phyloP scores from a whole-genome alignment of 805 yeast species.

The Lipomyces sp. region DNA sequence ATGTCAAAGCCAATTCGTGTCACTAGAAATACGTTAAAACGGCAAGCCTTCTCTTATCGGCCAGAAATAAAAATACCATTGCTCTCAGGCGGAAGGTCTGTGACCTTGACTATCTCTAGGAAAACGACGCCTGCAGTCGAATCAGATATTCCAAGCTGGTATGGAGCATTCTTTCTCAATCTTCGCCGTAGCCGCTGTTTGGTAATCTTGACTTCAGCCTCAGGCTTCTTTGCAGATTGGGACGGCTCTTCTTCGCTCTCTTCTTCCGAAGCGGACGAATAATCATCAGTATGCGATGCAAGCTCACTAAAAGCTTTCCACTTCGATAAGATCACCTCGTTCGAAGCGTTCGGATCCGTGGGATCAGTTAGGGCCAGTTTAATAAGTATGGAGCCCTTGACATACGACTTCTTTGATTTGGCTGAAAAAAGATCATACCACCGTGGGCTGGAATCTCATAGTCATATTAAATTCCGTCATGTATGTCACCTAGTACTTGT shows the following conservation, averaged over 20 bases:
- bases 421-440: conserved; percentile 22
- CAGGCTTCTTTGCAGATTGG: background rate
- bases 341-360: conserved; percentile 8
- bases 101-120: conserved; percentile 68
- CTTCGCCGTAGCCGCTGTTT: conserved; percentile 4
- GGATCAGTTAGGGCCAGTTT: conserved; percentile 18
- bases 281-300: background rate
- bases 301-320: conserved; percentile 15
- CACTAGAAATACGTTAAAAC: conserved; percentile 35
- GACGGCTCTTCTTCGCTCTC: background rate
- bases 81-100: conserved; percentile 73
- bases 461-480: background rate
- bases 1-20: conserved; percentile 80
- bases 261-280: background rate
- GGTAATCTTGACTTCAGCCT: background rate
- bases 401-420: conserved; percentile 5
- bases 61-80: conserved; percentile 41
- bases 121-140: conserved; percentile 63
- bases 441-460: conserved; percentile 2
- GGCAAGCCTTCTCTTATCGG: no score
- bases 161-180: conserved; percentile 6
- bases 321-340: conserved; percentile 5
- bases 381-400: conserved; percentile 16
- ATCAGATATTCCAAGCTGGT: conserved; percentile 19
- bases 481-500: background rate